A percentile compares a stretch with the other conserved stretches of the same genome.
Conservation (phyloP, 768 basidiomycete species). For the Cyclocybe cylindracea region DNA sequence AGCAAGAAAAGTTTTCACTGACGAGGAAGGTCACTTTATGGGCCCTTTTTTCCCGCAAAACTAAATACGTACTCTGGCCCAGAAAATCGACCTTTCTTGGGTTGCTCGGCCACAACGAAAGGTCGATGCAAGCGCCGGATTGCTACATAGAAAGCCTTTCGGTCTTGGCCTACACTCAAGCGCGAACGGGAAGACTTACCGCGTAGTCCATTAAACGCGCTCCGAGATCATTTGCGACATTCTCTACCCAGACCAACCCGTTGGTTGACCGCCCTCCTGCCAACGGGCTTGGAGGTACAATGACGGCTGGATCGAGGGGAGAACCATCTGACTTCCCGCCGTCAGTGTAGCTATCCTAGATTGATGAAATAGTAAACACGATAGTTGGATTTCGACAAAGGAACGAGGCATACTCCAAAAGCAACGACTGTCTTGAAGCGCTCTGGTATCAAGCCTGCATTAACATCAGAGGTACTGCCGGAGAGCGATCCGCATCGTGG, state of each 20-base stretch:
- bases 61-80: constrained; percentile 22
- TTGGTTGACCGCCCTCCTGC: constrained; percentile 58
- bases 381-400: no score
- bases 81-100: constrained; percentile 21
- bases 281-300: constrained; percentile 41
- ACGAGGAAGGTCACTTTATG: not conserved
- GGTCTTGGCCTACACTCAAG: not conserved
- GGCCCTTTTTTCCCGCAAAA: not conserved
- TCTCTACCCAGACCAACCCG: constrained; percentile 49
- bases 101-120: constrained; percentile 20
- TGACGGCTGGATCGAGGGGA: constrained; percentile 38
- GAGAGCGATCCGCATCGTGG: constrained; percentile 43
- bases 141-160: constrained; percentile 10
- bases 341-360: constrained; percentile 48
- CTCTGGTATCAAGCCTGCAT: constrained; percentile 40
- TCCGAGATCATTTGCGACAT: constrained; percentile 39
- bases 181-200: constrained; percentile 27
- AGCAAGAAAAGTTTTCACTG: constrained; percentile 23
- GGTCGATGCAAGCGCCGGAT: constrained; percentile 29
- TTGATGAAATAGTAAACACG: no score
- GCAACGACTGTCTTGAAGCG: constrained; percentile 49
- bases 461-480: constrained; percentile 44
- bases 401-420: constrained; percentile 41
- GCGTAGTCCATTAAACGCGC: constrained; percentile 53
- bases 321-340: constrained; percentile 47